Percentiles rank a stretch among this genome's conserved stretches.
Conservation (phyloP, 805 yeast species). For the Hanseniaspora valbyensis region DNA sequence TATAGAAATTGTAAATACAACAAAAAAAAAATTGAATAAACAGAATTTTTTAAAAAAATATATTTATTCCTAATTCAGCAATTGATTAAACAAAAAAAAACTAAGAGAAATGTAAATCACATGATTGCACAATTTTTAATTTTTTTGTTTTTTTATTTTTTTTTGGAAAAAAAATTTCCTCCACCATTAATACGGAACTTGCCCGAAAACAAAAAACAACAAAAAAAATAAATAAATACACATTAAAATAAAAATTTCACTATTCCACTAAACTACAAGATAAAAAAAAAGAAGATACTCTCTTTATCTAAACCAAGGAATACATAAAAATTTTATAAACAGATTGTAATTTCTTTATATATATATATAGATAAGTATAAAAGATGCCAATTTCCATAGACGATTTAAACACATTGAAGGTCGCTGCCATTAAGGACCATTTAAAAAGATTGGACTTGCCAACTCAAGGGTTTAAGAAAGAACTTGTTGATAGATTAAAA, state of each 20-base stretch:
- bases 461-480: slow-evolving; percentile 70
- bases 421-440: slow-evolving; percentile 70
- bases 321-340: no score
- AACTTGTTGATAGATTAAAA: slow-evolving; percentile 52
- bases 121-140: no score
- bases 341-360: not conserved
- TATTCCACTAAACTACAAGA: not conserved
- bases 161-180: no score
- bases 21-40: no score
- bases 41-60: no score
- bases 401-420: slow-evolving; percentile 56
- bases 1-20: no score
- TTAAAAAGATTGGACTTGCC: slow-evolving; percentile 59
- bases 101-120: no score
- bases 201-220: not conserved
- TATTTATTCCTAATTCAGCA: no score
- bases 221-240: no score
- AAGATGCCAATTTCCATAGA: slow-evolving; percentile 30
- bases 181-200: no score
- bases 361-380: not conserved
- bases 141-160: no score
- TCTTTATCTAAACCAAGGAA: not conserved
- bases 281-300: not conserved
- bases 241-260: not conserved
- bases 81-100: no score